Evolutionary conservation across 495 filamentous ascomycete genomes (phyloP).

Genomic region (Lophium mytilinum): DNA sequence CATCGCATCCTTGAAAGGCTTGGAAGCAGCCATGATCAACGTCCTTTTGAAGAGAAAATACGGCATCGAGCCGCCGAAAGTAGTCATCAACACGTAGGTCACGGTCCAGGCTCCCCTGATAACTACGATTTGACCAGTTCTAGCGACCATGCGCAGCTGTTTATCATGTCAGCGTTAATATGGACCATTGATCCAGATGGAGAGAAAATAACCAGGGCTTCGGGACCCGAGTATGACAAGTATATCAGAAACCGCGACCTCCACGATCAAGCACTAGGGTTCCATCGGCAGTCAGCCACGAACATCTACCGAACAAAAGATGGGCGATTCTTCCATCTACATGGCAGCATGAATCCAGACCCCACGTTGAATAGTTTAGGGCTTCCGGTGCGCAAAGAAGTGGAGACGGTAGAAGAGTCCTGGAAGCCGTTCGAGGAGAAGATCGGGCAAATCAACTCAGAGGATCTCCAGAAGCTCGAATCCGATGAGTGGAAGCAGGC

Average conservation of each 20-base stretch:
- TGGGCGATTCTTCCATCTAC: slow-evolving; percentile 44
- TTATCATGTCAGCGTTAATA: slow-evolving; percentile 33
- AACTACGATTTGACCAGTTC: slow-evolving; percentile 1
- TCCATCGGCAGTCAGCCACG: slow-evolving; percentile 33
- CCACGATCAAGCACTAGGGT: slow-evolving; percentile 7
- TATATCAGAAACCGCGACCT: slow-evolving; percentile 26
- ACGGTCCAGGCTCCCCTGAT: neutral
- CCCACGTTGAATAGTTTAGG: slow-evolving; percentile 38
- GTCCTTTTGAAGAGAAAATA: slow-evolving; percentile 27
- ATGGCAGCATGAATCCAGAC: slow-evolving; percentile 44
- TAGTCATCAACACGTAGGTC: slow-evolving; percentile 24
- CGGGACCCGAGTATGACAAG: slow-evolving; percentile 11
- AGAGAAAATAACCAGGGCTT: slow-evolving; percentile 3
- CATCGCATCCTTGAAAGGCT: slow-evolving; percentile 21
- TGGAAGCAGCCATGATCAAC: slow-evolving; percentile 29
- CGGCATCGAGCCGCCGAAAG: slow-evolving; percentile 19
- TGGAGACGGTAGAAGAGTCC: slow-evolving; percentile 20
- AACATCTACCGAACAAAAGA: slow-evolving; percentile 50
- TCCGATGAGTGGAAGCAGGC: slow-evolving; percentile 46
- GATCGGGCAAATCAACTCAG: slow-evolving; percentile 30
- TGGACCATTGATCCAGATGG: slow-evolving; percentile 25
- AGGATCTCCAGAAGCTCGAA: slow-evolving; percentile 38
- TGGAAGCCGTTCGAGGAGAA: slow-evolving; percentile 26
- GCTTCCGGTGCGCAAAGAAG: slow-evolving; percentile 27
- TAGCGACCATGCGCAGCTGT: slow-evolving; percentile 35